Evolutionary conservation across 768 basidiomycete species (phyloP), one percentile per base, ranked within the genome.

Genomic region (Rhodosporidiobolus odoratus): DNA sequence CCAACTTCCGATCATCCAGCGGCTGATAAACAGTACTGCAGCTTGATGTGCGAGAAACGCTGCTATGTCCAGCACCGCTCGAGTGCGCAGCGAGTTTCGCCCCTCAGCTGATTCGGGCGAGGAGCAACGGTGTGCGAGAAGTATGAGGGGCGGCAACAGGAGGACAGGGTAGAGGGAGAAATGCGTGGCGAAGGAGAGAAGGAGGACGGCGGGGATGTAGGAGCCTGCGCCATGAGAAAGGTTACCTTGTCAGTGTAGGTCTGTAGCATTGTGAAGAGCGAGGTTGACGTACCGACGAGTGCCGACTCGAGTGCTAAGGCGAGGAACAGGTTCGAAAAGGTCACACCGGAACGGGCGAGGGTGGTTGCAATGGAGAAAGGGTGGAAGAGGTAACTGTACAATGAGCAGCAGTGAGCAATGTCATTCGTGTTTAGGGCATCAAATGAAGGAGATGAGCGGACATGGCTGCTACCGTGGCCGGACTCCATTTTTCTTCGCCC

Each of bases 291-390:
- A 54, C 35, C 71, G 21, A 40, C 15, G 38, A 68, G 35, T 35
- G 67, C 60, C 23, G 57, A 37, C 17, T 47, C 62, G 27, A 41
- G 8, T 4, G 48, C 70, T 2, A 88, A 75, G 3, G 95, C 81
- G 37, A 86, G 81, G 10, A 91, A 79, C 2, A 87, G 82, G 77
- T 91, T 95, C 76, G 95, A 91, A 23, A 97, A 82, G 3, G 86
- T 84, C 0, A 91, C 89, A 0, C 91, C 91, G 0, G 94, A 94
- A 17, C 87, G 81, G 0, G 92, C 89, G 12, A 95, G 82, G 38
- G 86, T 87, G 0, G 93, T 86, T 2, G 92, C 82, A 66, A 95
- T 79, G 13, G 90, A 80, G 78, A 96, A 96, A 4, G 96, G 96
- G 75, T 98, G 96, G 59, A 95, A 79, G 27, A 96, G 85, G 80